A percentile compares a stretch with the other conserved stretches of the same genome.
phyloP scores from a whole-genome alignment of 495 filamentous ascomycete genomes.

The Hyaloscypha variabilis region DNA sequence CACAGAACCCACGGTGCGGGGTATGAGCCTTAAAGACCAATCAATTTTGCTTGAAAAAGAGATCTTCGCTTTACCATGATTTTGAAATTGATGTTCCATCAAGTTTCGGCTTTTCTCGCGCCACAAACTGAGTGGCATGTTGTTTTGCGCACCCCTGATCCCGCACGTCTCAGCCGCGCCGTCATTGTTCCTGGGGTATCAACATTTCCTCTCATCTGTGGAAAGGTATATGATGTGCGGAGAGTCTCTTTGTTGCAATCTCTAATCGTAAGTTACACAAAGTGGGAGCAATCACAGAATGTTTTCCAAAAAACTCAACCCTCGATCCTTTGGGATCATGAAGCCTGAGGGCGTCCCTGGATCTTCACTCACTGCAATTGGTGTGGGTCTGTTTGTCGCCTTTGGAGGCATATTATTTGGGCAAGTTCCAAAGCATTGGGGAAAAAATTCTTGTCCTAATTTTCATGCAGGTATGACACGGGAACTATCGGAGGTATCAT shows the following conservation, averaged over 20 bases:
- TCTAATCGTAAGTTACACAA: background rate
- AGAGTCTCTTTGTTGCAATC: background rate
- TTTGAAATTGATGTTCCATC: background rate
- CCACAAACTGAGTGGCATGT: background rate
- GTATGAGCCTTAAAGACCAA: background rate
- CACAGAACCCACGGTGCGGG: background rate
- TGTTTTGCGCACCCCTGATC: background rate
- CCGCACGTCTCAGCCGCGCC: background rate
- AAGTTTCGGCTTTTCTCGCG: background rate
- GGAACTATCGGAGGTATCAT: conserved; percentile 87
- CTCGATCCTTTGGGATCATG: conserved; percentile 32
- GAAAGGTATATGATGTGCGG: background rate
- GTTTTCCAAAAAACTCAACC: conserved; percentile 1
- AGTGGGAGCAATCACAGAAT: background rate
- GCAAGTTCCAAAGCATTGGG: conserved; percentile 43
- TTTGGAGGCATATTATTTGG: conserved; percentile 86
- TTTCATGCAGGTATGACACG: conserved; percentile 67
- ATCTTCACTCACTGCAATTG: conserved; percentile 67
- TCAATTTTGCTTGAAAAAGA: background rate
- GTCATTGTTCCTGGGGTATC: background rate
- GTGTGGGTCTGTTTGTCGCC: conserved; percentile 78
- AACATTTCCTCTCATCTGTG: background rate
- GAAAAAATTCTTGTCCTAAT: background rate
- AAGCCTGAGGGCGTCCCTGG: conserved; percentile 56
- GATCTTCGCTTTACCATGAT: background rate